Percentiles rank a stretch among this genome's conserved stretches.
These are phyloP conservation scores for Kodamaea sp. DNA, from an alignment of 1,139 yeast genomes.

Conservation along the genomic window DNA sequence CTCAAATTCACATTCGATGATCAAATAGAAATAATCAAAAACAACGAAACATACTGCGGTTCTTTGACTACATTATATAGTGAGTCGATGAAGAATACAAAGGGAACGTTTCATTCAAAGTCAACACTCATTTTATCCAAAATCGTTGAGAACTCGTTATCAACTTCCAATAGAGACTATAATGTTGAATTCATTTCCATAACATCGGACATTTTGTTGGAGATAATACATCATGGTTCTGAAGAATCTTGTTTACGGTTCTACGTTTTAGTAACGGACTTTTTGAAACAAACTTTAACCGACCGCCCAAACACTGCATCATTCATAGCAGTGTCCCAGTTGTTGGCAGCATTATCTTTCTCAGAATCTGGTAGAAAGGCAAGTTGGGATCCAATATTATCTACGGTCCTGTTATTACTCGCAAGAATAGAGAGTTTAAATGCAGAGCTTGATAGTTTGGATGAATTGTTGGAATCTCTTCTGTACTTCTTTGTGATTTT, in stretches of 20 bases:
- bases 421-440: conserved; percentile 8
- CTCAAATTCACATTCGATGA: conserved; percentile 54
- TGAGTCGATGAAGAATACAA: conserved; percentile 75
- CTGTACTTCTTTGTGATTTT: conserved; percentile 47
- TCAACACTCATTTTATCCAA: conserved; percentile 50
- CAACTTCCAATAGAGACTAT: conserved; percentile 15
- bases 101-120: conserved; percentile 74
- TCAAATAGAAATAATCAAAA: conserved; percentile 30
- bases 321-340: conserved; percentile 26
- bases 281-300: conserved; percentile 18
- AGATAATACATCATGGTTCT: conserved; percentile 64
- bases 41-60: conserved; percentile 47
- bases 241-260: conserved; percentile 52
- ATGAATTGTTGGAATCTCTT: conserved; percentile 32
- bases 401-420: conserved; percentile 16
- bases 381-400: conserved; percentile 39
- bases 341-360: conserved; percentile 49
- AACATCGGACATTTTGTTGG: conserved; percentile 59
- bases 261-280: conserved; percentile 36
- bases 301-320: conserved; percentile 12
- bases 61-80: conserved; percentile 65
- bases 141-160: conserved; percentile 41
- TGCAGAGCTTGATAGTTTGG: conserved; percentile 9
- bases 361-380: conserved; percentile 69
- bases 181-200: conserved; percentile 39